phyloP scores from a whole-genome alignment of 2,329 filamentous ascomycete species.

The Fusarium albidum region DNA sequence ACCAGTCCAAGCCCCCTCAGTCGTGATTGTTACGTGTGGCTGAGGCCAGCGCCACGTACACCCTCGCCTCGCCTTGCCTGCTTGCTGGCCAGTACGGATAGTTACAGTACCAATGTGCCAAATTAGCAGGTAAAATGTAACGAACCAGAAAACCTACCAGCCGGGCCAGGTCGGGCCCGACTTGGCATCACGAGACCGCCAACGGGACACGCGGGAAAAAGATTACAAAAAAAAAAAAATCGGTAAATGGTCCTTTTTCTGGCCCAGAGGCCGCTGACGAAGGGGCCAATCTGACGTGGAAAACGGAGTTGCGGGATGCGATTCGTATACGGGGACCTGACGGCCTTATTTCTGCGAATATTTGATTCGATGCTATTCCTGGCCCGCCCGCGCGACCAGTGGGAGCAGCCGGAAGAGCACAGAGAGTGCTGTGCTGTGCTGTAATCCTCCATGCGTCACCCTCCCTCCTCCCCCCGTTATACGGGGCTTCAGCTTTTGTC shows the following conservation, averaged over 20 bases:
- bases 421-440: too few species aligned
- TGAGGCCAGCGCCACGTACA: background rate
- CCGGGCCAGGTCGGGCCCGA: slow-evolving; percentile 7
- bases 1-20: slow-evolving; percentile 10
- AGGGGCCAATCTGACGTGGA: slow-evolving; percentile 24
- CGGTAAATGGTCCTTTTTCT: slow-evolving; percentile 7
- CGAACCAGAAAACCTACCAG: slow-evolving; percentile 21
- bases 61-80: slow-evolving; percentile 4
- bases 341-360: too few species aligned
- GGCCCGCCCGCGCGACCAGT: slow-evolving; percentile 5
- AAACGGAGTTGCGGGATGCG: slow-evolving; percentile 1
- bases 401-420: background rate
- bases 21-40: slow-evolving; percentile 10
- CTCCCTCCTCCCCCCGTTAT: too few species aligned
- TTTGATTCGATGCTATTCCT: slow-evolving; percentile 31
- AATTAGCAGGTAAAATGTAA: too few species aligned
- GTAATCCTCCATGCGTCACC: too few species aligned
- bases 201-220: background rate
- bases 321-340: too few species aligned
- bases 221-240: too few species aligned
- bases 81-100: too few species aligned
- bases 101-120: too few species aligned
- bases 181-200: slow-evolving; percentile 16
- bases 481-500: slow-evolving; percentile 1
- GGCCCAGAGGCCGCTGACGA: too few species aligned